phyloP scores from a whole-genome alignment of 192 early-diverging fungal genomes.

The Geranomyces variabilis region DNA sequence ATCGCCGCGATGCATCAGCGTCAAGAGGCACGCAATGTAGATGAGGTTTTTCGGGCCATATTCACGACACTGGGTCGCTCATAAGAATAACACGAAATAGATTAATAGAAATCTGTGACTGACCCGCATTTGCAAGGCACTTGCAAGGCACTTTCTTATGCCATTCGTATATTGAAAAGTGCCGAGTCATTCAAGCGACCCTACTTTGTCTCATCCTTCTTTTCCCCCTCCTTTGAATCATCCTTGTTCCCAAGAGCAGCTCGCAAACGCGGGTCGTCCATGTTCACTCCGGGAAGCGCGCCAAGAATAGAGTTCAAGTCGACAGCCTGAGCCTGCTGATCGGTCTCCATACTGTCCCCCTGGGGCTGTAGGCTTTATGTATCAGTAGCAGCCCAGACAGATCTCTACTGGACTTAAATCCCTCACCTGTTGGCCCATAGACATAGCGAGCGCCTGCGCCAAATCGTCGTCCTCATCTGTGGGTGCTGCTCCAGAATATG shows the following conservation, averaged over 20 bases:
- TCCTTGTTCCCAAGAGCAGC: slow-evolving; percentile 46
- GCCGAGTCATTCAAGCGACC: too few species aligned
- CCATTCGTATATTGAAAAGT: too few species aligned
- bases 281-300: slow-evolving; percentile 84
- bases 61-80: too few species aligned
- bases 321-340: neutral
- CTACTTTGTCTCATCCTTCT: slow-evolving; percentile 13
- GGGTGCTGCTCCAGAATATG: slow-evolving; percentile 23
- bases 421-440: slow-evolving; percentile 48
- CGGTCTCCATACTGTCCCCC: slow-evolving; percentile 4
- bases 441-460: slow-evolving; percentile 72
- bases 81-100: too few species aligned
- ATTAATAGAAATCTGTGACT: too few species aligned
- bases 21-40: too few species aligned
- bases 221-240: slow-evolving; percentile 26
- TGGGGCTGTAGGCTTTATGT: too few species aligned
- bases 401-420: too few species aligned
- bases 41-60: too few species aligned
- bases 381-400: too few species aligned
- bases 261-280: slow-evolving; percentile 80
- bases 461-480: slow-evolving; percentile 64
- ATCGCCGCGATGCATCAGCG: neutral
- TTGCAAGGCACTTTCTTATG: too few species aligned
- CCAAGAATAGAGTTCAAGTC: slow-evolving; percentile 75
- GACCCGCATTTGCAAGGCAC: too few species aligned